Conservation (phyloP, 176 grass and related monocot genomes). For the Oryza punctata region DNA sequence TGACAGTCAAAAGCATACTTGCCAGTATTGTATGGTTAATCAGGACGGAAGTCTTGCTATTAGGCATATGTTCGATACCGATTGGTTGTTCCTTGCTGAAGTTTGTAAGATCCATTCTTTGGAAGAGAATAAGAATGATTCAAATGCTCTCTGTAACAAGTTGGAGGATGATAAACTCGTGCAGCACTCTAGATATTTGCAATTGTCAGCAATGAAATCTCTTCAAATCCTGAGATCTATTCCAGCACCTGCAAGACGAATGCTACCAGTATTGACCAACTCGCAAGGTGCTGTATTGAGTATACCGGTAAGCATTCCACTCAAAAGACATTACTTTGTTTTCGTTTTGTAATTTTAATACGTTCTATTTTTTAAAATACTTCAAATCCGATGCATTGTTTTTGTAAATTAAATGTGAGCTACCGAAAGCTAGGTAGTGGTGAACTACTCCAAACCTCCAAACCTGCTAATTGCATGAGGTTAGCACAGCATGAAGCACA, state of each 20-base stretch:
- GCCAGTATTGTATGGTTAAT: slow-evolving; percentile 54
- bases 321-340: neutral
- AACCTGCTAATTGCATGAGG: neutral
- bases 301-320: slow-evolving; percentile 66
- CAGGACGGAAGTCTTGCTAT: slow-evolving; percentile 45
- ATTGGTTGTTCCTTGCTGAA: slow-evolving; percentile 85
- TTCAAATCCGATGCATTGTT: neutral
- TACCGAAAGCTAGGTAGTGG: neutral
- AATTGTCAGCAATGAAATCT: slow-evolving; percentile 59
- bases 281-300: slow-evolving; percentile 59
- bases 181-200: slow-evolving; percentile 55
- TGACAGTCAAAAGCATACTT: slow-evolving; percentile 43
- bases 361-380: slow-evolving; percentile 12
- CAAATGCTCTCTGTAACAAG: slow-evolving; percentile 22
- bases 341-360: slow-evolving; percentile 13
- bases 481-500: neutral
- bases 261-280: slow-evolving; percentile 70
- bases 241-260: slow-evolving; percentile 80
- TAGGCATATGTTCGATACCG: slow-evolving; percentile 76
- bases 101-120: slow-evolving; percentile 44
- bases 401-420: slow-evolving; percentile 1
- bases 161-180: slow-evolving; percentile 25
- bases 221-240: slow-evolving; percentile 69
- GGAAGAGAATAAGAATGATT: slow-evolving; percentile 28
- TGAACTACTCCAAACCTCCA: neutral